Conservation (phyloP, 352 stramenopile species). For the Globisporangium nodosum region DNA sequence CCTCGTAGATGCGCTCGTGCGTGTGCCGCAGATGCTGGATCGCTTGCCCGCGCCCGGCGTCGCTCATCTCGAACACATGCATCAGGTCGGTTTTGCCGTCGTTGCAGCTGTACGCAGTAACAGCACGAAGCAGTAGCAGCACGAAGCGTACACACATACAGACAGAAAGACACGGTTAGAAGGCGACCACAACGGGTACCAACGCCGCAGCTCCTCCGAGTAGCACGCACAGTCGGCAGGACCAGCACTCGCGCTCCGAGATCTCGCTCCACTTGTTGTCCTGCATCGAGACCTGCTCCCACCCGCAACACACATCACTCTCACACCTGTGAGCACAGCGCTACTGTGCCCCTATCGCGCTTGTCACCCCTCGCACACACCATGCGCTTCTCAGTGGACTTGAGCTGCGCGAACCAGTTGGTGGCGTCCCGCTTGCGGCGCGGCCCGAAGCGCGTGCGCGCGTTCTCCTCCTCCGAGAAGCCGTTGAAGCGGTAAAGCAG, state of each 20-base stretch:
- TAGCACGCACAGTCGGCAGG: conserved; percentile 42
- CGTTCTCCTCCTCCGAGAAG: conserved; percentile 67
- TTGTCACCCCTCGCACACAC: conserved; percentile 9
- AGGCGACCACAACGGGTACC: background rate
- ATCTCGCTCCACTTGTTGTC: conserved; percentile 85
- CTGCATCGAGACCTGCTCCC: conserved; percentile 69
- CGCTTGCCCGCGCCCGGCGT: conserved; percentile 50
- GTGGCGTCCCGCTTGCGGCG: conserved; percentile 64
- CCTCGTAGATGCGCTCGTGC: conserved; percentile 50
- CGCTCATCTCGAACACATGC: conserved; percentile 58
- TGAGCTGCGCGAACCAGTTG: conserved; percentile 70
- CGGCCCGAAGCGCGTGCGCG: conserved; percentile 63
- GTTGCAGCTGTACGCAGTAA: conserved; percentile 37
- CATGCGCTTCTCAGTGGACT: conserved; percentile 84
- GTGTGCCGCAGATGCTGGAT: conserved; percentile 56
- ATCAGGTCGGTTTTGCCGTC: conserved; percentile 45
- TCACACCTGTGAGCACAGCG: no score
- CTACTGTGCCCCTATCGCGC: no score
- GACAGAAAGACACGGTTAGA: background rate
- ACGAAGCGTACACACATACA: conserved; percentile 4
- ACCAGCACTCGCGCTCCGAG: conserved; percentile 67
- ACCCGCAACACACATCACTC: background rate
- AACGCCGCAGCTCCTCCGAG: no score
- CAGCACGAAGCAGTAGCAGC: conserved; percentile 5
- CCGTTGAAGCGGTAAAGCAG: conserved; percentile 76